Evolutionary conservation across 177 flowering plant species (phyloP), one percentile per base, ranked within the genome.

Genomic region (Tripterygium wilfordii): DNA sequence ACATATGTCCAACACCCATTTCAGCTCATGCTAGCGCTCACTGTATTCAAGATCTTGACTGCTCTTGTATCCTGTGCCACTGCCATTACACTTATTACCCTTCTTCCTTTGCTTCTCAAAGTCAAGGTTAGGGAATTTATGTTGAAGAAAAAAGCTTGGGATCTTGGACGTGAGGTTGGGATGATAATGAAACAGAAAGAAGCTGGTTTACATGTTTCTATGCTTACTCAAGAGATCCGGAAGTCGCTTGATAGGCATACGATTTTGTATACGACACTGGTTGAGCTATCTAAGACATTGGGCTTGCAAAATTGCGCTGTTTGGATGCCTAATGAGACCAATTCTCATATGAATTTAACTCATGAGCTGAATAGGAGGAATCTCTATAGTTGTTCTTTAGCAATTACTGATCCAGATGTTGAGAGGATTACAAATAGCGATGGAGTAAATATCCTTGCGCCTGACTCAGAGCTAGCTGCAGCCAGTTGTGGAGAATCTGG

Each of bases 1-100:
- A 78, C 92, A 39, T 88, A 88, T 52, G 80, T 74, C 17, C 84
- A 81, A 0, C 96, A 83, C 49, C 48, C 90, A 0, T 92, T 86
- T 51, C 94, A 79, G 48, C 65, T 92, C 5, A 78, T 83, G 87
- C 64, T 88, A 30, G 76, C 87, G 2, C 77, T 92, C 45, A 89
- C 99, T 8, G 63, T 86, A 15, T 86, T 84, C 78, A 91, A 91
- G 57, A 66, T 85, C 41, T 78, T 91, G 25, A 91, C 96, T 24
- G 98, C 98, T 14, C 43, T 92, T 27, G 98, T 88, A 13, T 92
- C 98, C 0, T 80, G 94, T 57, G 95, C 96, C 44, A 91, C 98
- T 19, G 84, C 98, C 8, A 86, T 92, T 6, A 86, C 96, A 1
- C 85, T 92, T 3, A 41, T 89, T 43, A 92, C 91, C 10, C 82